Percentiles rank a stretch among this genome's conserved stretches.
Evolutionary conservation across 176 grass and related monocot genomes (phyloP).

Genomic region (Rhipidocladum racemiflorum): DNA sequence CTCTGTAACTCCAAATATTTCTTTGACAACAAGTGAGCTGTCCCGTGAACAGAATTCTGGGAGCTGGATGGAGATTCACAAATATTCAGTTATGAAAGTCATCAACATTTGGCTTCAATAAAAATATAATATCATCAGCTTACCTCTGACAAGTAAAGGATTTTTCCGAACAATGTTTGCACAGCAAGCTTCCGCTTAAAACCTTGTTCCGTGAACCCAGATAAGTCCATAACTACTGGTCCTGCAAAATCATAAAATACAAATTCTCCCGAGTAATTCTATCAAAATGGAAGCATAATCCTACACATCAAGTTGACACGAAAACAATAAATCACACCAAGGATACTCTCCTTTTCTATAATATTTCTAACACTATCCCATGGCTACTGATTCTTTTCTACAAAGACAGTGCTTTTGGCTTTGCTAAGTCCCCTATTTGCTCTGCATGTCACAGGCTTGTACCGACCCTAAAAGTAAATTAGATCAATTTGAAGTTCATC

Average conservation of each 20-base stretch:
- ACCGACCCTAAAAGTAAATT: not conserved
- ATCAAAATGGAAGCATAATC: not conserved
- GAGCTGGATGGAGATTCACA: slow-evolving; percentile 59
- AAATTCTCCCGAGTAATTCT: not conserved
- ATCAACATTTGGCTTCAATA: not conserved
- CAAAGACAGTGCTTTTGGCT: not conserved
- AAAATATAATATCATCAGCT: slow-evolving; percentile 13
- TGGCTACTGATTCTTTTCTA: not conserved
- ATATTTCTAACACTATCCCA: not conserved
- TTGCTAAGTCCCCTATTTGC: not conserved
- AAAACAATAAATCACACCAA: not conserved
- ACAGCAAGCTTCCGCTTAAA: slow-evolving; percentile 83
- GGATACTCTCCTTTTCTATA: not conserved
- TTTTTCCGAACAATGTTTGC: slow-evolving; percentile 72
- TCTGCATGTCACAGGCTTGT: not conserved
- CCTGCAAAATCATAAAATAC: slow-evolving; percentile 52
- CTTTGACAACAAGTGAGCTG: slow-evolving; percentile 80
- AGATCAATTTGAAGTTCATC: not conserved
- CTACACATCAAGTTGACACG: not conserved
- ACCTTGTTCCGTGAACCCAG: slow-evolving; percentile 78
- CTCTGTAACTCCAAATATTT: slow-evolving; percentile 98
- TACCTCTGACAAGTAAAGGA: slow-evolving; percentile 87
- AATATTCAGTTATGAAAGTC: not conserved
- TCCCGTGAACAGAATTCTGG: slow-evolving; percentile 81
- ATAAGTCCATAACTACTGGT: slow-evolving; percentile 74